Evolutionary conservation across 2,329 filamentous ascomycete species (phyloP).

Genomic region (Cordyceps fumosorosea): DNA sequence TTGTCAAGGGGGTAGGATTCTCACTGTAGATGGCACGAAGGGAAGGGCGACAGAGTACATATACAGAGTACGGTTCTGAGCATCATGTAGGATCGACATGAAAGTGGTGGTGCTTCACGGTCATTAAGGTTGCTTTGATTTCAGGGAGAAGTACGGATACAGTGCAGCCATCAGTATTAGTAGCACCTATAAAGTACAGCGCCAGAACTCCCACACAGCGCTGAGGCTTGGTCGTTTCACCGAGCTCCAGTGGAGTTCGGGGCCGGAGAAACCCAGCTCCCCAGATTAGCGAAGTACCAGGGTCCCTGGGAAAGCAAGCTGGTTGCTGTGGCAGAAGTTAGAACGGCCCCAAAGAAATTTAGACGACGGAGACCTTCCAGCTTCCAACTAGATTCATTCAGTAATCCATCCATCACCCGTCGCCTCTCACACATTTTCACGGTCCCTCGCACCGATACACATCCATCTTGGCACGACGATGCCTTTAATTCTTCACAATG

Average conservation of each 20-base stretch:
- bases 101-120: too few relatives aligned
- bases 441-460: neutral
- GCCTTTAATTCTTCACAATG: constrained; percentile 61
- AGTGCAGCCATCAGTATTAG: too few relatives aligned
- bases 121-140: too few relatives aligned
- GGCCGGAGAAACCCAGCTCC: neutral
- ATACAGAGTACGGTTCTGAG: neutral
- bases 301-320: neutral
- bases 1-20: constrained; percentile 41
- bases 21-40: constrained; percentile 6
- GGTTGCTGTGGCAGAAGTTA: constrained; percentile 13
- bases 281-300: neutral
- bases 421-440: neutral
- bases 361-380: neutral
- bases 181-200: too few relatives aligned
- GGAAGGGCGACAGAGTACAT: neutral
- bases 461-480: constrained; percentile 42
- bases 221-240: neutral
- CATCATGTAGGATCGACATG: too few relatives aligned
- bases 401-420: neutral
- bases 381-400: neutral
- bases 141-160: too few relatives aligned
- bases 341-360: constrained; percentile 11
- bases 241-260: neutral
- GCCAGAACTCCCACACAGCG: too few relatives aligned